Conservation (phyloP, 2,329 filamentous ascomycete genomes). For the Chaetomiaceae sp. region DNA sequence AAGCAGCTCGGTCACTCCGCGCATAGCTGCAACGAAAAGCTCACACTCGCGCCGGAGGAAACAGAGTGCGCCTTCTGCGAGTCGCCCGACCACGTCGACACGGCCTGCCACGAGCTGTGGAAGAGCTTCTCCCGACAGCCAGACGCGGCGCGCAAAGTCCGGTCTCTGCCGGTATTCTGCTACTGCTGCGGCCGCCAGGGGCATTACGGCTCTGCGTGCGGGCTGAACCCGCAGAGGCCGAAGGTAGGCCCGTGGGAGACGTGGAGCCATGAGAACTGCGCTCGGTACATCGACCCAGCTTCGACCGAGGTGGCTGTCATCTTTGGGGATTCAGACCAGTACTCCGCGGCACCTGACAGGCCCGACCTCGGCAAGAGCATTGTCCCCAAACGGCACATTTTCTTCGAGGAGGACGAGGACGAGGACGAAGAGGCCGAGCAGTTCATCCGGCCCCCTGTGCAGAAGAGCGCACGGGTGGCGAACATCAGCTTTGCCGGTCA, state of each 20-base stretch:
- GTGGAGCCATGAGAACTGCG: constrained; percentile 46
- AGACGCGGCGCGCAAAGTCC: constrained; percentile 41
- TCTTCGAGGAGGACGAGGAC: constrained; percentile 43
- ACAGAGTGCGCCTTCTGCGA: constrained; percentile 56
- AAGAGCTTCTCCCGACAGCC: constrained; percentile 43
- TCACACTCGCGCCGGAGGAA: constrained; percentile 44
- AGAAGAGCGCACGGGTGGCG: constrained; percentile 28
- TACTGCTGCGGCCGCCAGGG: constrained; percentile 48
- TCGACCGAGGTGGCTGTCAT: constrained; percentile 36
- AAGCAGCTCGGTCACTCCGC: constrained; percentile 54
- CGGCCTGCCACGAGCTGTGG: constrained; percentile 56
- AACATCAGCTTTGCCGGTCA: constrained; percentile 20
- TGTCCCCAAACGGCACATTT: constrained; percentile 32
- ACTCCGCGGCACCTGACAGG: constrained; percentile 4
- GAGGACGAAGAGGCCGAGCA: constrained; percentile 35
- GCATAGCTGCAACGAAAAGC: constrained; percentile 49
- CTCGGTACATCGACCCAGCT: constrained; percentile 43
- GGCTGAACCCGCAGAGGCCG: constrained; percentile 22
- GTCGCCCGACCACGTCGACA: constrained; percentile 50
- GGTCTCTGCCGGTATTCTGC: constrained; percentile 46
- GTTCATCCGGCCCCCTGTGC: constrained; percentile 35
- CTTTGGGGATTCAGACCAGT: constrained; percentile 16
- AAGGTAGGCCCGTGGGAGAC: constrained; percentile 35
- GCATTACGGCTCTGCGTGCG: constrained; percentile 55
- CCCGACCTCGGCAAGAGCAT: constrained; percentile 27